Conservation (phyloP, 371 early-diverging fungal genomes). For the Lichtheimia ramosa region DNA sequence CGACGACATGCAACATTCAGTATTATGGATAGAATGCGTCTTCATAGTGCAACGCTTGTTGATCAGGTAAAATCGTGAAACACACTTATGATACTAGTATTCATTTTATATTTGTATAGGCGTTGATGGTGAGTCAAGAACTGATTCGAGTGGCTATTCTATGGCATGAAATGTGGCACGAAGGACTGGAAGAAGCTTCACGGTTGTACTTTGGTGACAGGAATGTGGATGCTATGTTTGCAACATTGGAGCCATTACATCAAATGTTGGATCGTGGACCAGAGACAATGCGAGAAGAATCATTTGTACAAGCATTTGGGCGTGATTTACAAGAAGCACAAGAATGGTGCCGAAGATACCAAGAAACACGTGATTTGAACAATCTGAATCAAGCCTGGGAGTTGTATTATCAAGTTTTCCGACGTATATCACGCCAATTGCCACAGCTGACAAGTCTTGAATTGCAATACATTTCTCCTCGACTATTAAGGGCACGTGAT, state of each 20-base stretch:
- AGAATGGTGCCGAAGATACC: constrained; percentile 86
- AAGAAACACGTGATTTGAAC: constrained; percentile 74
- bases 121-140: constrained; percentile 93
- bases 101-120: constrained; percentile 39
- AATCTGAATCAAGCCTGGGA: constrained; percentile 96
- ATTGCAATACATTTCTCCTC: constrained; percentile 91
- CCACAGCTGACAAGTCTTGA: constrained; percentile 85
- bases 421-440: constrained; percentile 80
- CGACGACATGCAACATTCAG: constrained; percentile 85
- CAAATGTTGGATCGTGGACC: constrained; percentile 90
- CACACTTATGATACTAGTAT: background rate
- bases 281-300: constrained; percentile 92
- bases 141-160: constrained; percentile 95
- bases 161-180: constrained; percentile 99
- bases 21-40: constrained; percentile 92
- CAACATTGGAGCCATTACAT: constrained; percentile 86
- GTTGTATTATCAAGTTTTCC: constrained; percentile 89
- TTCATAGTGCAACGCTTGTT: constrained; percentile 82
- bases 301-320: constrained; percentile 94
- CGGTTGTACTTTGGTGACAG: constrained; percentile 85
- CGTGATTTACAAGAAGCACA: constrained; percentile 91
- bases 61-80: constrained; percentile 63
- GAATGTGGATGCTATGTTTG: constrained; percentile 92
- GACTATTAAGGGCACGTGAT: constrained; percentile 81
- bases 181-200: constrained; percentile 93